These are phyloP conservation scores for Penicillium manginii DNA, from an alignment of 495 filamentous ascomycete genomes.

Conservation along the genomic window DNA sequence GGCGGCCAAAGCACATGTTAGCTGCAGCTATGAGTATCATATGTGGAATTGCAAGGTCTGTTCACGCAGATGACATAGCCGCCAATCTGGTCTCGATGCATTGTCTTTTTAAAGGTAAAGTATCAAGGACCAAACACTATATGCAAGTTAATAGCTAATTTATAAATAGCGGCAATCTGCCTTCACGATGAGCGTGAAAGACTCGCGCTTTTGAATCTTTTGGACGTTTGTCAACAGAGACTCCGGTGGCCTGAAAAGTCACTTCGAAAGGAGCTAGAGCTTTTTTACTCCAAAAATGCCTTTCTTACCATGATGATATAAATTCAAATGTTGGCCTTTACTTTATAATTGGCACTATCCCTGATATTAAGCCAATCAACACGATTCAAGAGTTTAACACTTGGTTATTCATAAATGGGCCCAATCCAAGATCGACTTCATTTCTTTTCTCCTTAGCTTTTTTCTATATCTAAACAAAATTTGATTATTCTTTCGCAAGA, in stretches of 20 bases:
- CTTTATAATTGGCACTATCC: too few relatives aligned
- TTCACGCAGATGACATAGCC: slow-evolving; percentile 20
- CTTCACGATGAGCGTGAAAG: slow-evolving; percentile 31
- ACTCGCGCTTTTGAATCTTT: slow-evolving; percentile 23
- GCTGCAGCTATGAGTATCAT: slow-evolving; percentile 22
- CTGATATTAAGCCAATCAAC: too few relatives aligned
- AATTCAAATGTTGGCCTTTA: neutral
- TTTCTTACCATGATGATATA: slow-evolving; percentile 17
- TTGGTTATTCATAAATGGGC: too few relatives aligned
- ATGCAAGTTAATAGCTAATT: neutral
- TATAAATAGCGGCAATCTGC: slow-evolving; percentile 27
- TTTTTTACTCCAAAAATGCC: slow-evolving; percentile 30
- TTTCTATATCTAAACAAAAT: too few relatives aligned
- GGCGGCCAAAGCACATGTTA: slow-evolving; percentile 25
- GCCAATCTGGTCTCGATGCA: slow-evolving; percentile 27
- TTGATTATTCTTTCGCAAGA: too few relatives aligned
- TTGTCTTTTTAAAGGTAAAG: slow-evolving; percentile 32
- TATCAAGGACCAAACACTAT: neutral
- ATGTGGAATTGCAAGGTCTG: slow-evolving; percentile 29
- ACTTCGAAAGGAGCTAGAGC: slow-evolving; percentile 29
- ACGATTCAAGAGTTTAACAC: too few relatives aligned
- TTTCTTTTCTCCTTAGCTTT: too few relatives aligned
- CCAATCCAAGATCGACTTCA: too few relatives aligned
- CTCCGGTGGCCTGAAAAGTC: slow-evolving; percentile 30
- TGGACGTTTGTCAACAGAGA: slow-evolving; percentile 23